phyloP scores from a whole-genome alignment of 805 yeast genomes.

The Kuraishia molischiana region DNA sequence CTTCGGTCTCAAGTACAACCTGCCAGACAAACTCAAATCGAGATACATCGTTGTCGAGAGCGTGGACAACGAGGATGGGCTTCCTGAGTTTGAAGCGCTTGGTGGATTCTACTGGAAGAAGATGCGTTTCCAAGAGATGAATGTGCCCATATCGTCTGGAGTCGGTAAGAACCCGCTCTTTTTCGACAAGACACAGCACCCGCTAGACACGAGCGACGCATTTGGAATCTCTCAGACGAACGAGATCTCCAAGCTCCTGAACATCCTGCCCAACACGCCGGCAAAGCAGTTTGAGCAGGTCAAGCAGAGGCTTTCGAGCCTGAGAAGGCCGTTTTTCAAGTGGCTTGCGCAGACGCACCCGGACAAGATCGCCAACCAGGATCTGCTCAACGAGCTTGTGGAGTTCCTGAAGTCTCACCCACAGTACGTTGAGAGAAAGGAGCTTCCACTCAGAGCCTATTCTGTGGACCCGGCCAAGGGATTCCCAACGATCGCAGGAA shows the following conservation, averaged over 20 bases:
- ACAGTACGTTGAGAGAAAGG: conserved; percentile 5
- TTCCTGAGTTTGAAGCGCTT: conserved; percentile 63
- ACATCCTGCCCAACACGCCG: conserved; percentile 14
- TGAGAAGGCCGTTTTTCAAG: conserved; percentile 42
- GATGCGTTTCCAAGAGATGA: conserved; percentile 59
- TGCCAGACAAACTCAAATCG: conserved; percentile 53
- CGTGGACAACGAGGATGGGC: conserved; percentile 53
- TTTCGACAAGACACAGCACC: neutral
- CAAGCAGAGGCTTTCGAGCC: conserved; percentile 29
- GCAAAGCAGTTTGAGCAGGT: conserved; percentile 20
- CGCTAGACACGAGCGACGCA: neutral
- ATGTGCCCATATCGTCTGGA: conserved; percentile 29
- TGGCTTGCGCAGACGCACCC: conserved; percentile 48
- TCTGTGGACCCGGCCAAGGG: neutral
- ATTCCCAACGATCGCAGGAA: conserved; percentile 37
- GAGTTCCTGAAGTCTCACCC: conserved; percentile 25
- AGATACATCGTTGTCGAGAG: conserved; percentile 56
- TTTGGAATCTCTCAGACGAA: conserved; percentile 11
- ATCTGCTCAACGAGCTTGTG: conserved; percentile 27
- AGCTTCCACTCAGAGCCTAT: neutral
- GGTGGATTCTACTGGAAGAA: conserved; percentile 53
- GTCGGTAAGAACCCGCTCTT: conserved; percentile 7
- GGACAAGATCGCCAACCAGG: conserved; percentile 20
- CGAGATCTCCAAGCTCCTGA: conserved; percentile 21
- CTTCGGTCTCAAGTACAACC: conserved; percentile 64